phyloP scores from a whole-genome alignment of 129 eudicot genomes.

The Kitagawia praeruptora region DNA sequence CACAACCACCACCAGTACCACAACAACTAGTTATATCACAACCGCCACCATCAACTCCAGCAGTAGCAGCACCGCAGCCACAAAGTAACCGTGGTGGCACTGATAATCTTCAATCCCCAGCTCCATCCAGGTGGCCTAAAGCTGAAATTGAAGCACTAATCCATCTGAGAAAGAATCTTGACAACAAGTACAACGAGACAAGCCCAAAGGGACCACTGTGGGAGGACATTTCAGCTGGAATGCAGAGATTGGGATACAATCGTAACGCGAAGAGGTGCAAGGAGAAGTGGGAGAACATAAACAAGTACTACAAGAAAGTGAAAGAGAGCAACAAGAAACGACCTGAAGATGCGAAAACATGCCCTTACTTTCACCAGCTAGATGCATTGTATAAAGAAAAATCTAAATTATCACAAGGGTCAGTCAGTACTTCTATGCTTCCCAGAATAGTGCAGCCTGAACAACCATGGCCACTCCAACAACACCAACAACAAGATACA shows the following conservation, averaged over 20 bases:
- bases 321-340: constrained; percentile 91
- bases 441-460: constrained; percentile 33
- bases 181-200: constrained; percentile 68
- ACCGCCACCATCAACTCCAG: background rate
- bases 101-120: constrained; percentile 23
- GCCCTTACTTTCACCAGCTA: constrained; percentile 83
- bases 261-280: constrained; percentile 82
- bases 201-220: constrained; percentile 93
- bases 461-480: constrained; percentile 34
- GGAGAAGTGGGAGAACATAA: constrained; percentile 97
- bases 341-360: constrained; percentile 82
- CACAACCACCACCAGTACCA: background rate
- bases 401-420: constrained; percentile 12
- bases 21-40: background rate
- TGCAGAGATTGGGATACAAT: constrained; percentile 71
- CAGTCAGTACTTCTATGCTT: background rate
- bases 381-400: constrained; percentile 71
- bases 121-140: constrained; percentile 89
- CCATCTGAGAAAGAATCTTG: constrained; percentile 56
- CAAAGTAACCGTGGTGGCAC: constrained; percentile 22
- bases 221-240: constrained; percentile 77
- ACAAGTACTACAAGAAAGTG: constrained; percentile 89
- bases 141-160: constrained; percentile 74
- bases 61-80: constrained; percentile 11
- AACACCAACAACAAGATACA: constrained; percentile 10